Percentiles rank a stretch among this genome's conserved stretches.
Conservation (phyloP, 306 rosid genomes). For the Inga laurina region DNA sequence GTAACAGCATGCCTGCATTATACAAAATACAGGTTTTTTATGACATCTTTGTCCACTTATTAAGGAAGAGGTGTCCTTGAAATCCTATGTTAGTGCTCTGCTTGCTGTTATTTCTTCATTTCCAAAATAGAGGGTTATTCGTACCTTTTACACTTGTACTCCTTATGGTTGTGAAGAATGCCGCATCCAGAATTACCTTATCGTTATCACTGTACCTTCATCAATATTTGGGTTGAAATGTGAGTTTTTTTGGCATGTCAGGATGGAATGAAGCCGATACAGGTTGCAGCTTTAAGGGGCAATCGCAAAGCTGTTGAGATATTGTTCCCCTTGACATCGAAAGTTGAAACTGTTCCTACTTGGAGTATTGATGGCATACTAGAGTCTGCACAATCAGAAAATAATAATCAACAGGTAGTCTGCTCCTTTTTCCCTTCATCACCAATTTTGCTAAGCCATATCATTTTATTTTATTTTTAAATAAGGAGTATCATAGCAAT, state of each 20-base stretch:
- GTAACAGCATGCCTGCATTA: background rate
- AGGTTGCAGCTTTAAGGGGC: conserved; percentile 79
- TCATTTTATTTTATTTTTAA: background rate
- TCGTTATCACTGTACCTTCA: background rate
- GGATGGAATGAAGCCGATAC: conserved; percentile 88
- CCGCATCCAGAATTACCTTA: background rate
- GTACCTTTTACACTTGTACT: conserved; percentile 13
- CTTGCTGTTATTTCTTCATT: conserved; percentile 12
- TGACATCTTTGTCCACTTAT: background rate
- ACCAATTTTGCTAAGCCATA: background rate
- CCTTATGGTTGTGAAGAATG: conserved; percentile 13
- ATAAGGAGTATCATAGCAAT: background rate
- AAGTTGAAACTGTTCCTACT: conserved; percentile 55
- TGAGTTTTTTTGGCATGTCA: conserved; percentile 46
- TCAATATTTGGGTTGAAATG: conserved; percentile 21
- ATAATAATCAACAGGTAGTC: conserved; percentile 64
- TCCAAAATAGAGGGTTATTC: conserved; percentile 16
- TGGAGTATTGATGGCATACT: conserved; percentile 83
- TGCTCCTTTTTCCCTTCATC: background rate
- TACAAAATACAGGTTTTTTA: background rate
- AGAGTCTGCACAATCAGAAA: conserved; percentile 67
- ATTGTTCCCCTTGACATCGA: conserved; percentile 78
- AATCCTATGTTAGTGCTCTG: background rate
- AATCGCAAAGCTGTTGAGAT: conserved; percentile 65
- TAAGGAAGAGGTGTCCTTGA: conserved; percentile 11